These are phyloP conservation scores for Spiromastix sp. DNA, from an alignment of 2,329 filamentous ascomycete species.

Conservation along the genomic window DNA sequence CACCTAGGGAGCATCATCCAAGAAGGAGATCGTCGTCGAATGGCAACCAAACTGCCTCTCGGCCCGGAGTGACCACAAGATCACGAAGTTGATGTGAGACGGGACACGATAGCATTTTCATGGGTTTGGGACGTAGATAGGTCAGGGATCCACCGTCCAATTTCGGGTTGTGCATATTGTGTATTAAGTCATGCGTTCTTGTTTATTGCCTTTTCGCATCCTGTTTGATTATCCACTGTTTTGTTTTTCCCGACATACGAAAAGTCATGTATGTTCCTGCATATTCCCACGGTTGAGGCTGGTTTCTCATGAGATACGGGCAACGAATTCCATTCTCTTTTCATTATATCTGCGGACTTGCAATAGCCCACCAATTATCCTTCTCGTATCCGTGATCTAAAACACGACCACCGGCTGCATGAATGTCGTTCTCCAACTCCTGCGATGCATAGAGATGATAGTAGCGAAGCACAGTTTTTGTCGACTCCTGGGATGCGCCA, in stretches of 20 bases:
- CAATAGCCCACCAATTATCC: conserved; percentile 96
- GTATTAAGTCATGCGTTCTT: conserved; percentile 7
- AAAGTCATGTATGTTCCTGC: too few relatives aligned
- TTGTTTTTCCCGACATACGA: conserved; percentile 5
- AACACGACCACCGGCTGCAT: conserved; percentile 62
- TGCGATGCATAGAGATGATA: conserved; percentile 86
- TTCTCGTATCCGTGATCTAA: conserved; percentile 81
- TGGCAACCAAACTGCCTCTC: conserved; percentile 19
- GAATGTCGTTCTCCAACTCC: conserved; percentile 74
- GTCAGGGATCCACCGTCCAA: conserved; percentile 3
- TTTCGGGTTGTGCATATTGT: conserved; percentile 16
- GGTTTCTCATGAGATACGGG: too few relatives aligned
- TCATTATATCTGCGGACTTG: conserved; percentile 21
- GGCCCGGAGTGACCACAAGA: conserved; percentile 22
- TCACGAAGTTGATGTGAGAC: conserved; percentile 20
- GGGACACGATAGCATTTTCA: conserved; percentile 26
- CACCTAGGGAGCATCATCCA: conserved; percentile 26
- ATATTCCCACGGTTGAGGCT: too few relatives aligned
- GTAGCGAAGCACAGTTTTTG: conserved; percentile 68
- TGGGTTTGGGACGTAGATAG: conserved; percentile 25
- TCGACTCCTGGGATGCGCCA: conserved; percentile 18
- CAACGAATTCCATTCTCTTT: too few relatives aligned
- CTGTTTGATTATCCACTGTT: conserved; percentile 7
- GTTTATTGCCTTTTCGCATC: conserved; percentile 10
- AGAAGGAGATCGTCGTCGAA: conserved; percentile 17